A percentile compares a stretch with the other conserved stretches of the same genome.
Evolutionary conservation across 768 basidiomycete genomes (phyloP).

Genomic region (Clavulina sp.): DNA sequence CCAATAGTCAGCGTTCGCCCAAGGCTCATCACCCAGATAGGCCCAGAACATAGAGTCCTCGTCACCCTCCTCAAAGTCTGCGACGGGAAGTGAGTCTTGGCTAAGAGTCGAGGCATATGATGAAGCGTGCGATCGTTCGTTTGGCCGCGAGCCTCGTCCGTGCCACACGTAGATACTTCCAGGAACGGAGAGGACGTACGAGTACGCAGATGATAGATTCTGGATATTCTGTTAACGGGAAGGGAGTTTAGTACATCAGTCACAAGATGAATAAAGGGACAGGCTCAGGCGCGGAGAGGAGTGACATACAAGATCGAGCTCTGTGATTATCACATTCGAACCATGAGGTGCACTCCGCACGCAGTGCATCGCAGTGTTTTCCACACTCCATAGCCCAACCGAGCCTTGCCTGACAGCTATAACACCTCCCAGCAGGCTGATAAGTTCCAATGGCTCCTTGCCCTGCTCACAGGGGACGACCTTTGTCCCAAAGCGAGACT

Average conservation of each 20-base stretch:
- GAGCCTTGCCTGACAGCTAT: slow-evolving; percentile 66
- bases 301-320: slow-evolving; percentile 45
- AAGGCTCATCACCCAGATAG: slow-evolving; percentile 58
- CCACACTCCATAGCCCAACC: slow-evolving; percentile 55
- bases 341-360: slow-evolving; percentile 28
- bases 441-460: slow-evolving; percentile 44
- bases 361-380: slow-evolving; percentile 71
- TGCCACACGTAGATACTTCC: slow-evolving; percentile 67
- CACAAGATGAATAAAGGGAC: not conserved
- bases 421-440: slow-evolving; percentile 46
- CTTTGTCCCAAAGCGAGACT: slow-evolving; percentile 51
- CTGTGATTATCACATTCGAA: slow-evolving; percentile 45
- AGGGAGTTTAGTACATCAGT: too few species aligned
- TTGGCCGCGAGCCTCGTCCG: slow-evolving; percentile 44
- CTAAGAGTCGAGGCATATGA: slow-evolving; percentile 38
- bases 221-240: slow-evolving; percentile 15
- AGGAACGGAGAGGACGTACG: slow-evolving; percentile 57
- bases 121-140: slow-evolving; percentile 44
- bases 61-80: slow-evolving; percentile 44
- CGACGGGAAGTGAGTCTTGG: slow-evolving; percentile 22
- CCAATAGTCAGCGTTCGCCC: slow-evolving; percentile 73
- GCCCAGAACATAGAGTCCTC: slow-evolving; percentile 76
- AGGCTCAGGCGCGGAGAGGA: not conserved
- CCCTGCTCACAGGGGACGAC: slow-evolving; percentile 29
- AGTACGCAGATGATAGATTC: slow-evolving; percentile 72